Percentiles rank a stretch among this genome's conserved stretches.
Evolutionary conservation across 805 yeast species (phyloP).

Genomic region (Kazachstania martiniae): DNA sequence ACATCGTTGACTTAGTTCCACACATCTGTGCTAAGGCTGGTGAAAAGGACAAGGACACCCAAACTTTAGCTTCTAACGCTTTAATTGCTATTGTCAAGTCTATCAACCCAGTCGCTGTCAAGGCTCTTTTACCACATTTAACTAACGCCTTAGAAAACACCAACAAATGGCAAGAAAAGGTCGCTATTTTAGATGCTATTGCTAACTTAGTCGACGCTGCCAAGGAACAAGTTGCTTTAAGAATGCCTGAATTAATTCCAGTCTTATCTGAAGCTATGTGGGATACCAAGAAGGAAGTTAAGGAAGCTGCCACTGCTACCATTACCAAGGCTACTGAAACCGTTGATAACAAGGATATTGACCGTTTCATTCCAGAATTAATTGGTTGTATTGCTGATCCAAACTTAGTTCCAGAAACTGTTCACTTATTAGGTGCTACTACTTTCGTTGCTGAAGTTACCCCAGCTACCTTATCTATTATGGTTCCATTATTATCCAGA

Average conservation of each 20-base stretch:
- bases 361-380: slow-evolving; percentile 96
- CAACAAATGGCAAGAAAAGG: slow-evolving; percentile 98
- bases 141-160: slow-evolving; percentile 55
- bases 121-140: slow-evolving; percentile 77
- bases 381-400: slow-evolving; percentile 96
- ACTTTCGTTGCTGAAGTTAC: slow-evolving; percentile 99
- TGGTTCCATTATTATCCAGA: slow-evolving; percentile 98
- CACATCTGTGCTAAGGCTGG: slow-evolving; percentile 71
- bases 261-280: slow-evolving; percentile 98
- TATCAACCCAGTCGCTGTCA: slow-evolving; percentile 87
- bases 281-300: slow-evolving; percentile 99
- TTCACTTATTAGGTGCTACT: slow-evolving; percentile 97
- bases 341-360: slow-evolving; percentile 99
- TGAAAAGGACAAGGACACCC: slow-evolving; percentile 76
- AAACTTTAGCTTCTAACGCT: slow-evolving; percentile 66
- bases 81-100: slow-evolving; percentile 67
- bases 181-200: slow-evolving; percentile 76
- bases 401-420: slow-evolving; percentile 96
- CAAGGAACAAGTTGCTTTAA: slow-evolving; percentile 88
- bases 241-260: slow-evolving; percentile 99
- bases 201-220: slow-evolving; percentile 87
- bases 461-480: slow-evolving; percentile 97
- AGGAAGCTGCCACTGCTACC: slow-evolving; percentile 91
- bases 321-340: slow-evolving; percentile 95
- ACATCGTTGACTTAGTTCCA: slow-evolving; percentile 65